Percentiles rank a stretch among this genome's conserved stretches.
phyloP scores from a whole-genome alignment of 2,329 filamentous ascomycete genomes.

The Paraphoma sp. region DNA sequence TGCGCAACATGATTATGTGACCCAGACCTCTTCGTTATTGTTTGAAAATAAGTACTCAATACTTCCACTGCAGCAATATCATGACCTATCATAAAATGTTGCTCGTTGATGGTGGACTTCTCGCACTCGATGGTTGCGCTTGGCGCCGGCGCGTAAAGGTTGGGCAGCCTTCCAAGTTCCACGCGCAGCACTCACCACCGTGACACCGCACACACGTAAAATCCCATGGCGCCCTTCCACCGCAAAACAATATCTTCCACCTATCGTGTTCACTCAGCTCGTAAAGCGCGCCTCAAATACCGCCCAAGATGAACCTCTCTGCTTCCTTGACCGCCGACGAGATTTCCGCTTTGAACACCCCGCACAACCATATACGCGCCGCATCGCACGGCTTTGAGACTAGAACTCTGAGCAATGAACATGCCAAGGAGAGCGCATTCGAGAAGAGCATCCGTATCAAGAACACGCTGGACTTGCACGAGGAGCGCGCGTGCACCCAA shows the following conservation, averaged over 20 bases:
- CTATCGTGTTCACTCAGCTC: constrained; percentile 18
- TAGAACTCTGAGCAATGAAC: constrained; percentile 3
- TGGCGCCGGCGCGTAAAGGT: constrained; percentile 14
- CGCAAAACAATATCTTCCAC: constrained; percentile 6
- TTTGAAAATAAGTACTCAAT: no score
- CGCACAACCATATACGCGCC: constrained; percentile 17
- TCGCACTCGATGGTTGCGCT: background rate
- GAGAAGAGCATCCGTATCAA: constrained; percentile 40
- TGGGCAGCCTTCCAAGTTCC: constrained; percentile 16
- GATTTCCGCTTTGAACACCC: constrained; percentile 29
- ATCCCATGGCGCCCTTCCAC: constrained; percentile 27
- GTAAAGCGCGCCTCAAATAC: constrained; percentile 23
- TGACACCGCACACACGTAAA: constrained; percentile 19
- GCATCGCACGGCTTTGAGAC: constrained; percentile 19
- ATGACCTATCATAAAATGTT: no score
- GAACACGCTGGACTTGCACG: constrained; percentile 39
- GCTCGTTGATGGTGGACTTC: no score
- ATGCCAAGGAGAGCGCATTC: constrained; percentile 25
- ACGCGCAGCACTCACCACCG: constrained; percentile 20
- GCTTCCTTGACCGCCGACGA: constrained; percentile 32
- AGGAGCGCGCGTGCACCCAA: constrained; percentile 18
- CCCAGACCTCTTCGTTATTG: no score
- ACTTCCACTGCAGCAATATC: no score
- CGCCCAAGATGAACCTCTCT: constrained; percentile 35
- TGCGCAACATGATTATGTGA: no score